Evolutionary conservation across 192 early-diverging fungal species (phyloP).

Genomic region (Backusella liffmaniae): DNA sequence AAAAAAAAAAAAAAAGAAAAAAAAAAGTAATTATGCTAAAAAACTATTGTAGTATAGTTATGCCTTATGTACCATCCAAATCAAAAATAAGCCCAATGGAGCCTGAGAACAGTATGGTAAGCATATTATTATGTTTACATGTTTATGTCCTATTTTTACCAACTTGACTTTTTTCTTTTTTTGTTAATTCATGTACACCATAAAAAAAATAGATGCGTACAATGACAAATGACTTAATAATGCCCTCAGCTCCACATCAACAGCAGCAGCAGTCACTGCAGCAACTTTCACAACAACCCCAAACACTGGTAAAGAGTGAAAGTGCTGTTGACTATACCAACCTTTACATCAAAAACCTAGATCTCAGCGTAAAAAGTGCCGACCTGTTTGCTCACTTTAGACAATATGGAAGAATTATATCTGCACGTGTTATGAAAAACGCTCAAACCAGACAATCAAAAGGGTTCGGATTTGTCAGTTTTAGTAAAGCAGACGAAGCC

Average conservation of each 20-base stretch:
- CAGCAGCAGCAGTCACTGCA: constrained; percentile 15
- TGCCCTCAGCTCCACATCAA: neutral
- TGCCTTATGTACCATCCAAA: constrained; percentile 6
- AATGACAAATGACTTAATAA: neutral
- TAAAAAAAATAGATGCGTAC: neutral
- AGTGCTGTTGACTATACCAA: constrained; percentile 58
- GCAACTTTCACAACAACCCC: neutral
- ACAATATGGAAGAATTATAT: constrained; percentile 84
- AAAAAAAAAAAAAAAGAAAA: no score
- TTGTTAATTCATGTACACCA: neutral
- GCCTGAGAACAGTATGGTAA: neutral
- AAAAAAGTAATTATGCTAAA: neutral
- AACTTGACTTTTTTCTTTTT: neutral
- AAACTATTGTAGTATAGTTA: constrained; percentile 5
- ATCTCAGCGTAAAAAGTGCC: constrained; percentile 87
- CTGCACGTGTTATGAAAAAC: constrained; percentile 85
- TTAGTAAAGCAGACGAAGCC: constrained; percentile 87
- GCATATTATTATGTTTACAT: constrained; percentile 8
- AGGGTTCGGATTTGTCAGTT: constrained; percentile 95
- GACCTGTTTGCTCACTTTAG: constrained; percentile 91
- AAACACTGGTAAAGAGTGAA: neutral
- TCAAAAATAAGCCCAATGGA: neutral
- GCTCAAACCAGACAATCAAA: constrained; percentile 69
- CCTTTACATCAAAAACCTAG: constrained; percentile 97
- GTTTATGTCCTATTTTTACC: neutral